Percentiles rank a stretch among this genome's conserved stretches.
Evolutionary conservation across 2,329 filamentous ascomycete genomes (phyloP).

Genomic region (Ophiocordyceps camponoti-floridani): DNA sequence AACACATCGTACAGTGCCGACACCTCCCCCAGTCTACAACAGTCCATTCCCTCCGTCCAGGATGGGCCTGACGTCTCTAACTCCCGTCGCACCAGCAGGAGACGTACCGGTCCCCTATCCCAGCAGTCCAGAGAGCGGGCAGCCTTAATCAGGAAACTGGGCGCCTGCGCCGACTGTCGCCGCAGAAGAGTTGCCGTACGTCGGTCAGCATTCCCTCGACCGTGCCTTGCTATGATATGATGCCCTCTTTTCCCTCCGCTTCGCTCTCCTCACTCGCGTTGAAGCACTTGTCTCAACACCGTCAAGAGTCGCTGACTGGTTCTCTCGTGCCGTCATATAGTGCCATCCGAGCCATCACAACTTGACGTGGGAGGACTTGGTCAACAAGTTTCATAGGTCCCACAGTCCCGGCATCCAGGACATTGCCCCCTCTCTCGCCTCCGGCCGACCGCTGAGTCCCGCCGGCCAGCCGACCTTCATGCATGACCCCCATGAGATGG

Average conservation of each 20-base stretch:
- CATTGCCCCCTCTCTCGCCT: constrained; percentile 22
- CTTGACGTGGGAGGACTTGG: constrained; percentile 42
- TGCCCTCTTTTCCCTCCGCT: neutral
- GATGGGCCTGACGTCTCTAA: constrained; percentile 36
- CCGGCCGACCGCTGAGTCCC: constrained; percentile 28
- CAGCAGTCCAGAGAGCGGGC: constrained; percentile 40
- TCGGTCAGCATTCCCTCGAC: constrained; percentile 5
- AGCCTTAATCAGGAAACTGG: constrained; percentile 39
- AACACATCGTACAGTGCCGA: constrained; percentile 34
- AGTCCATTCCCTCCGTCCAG: constrained; percentile 36
- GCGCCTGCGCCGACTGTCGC: constrained; percentile 37
- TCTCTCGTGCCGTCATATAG: constrained; percentile 13
- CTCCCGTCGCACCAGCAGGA: constrained; percentile 35
- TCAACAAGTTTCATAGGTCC: constrained; percentile 32
- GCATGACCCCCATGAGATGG: constrained; percentile 35
- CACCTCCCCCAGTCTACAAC: constrained; percentile 29
- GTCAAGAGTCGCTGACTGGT: neutral
- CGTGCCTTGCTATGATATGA: neutral
- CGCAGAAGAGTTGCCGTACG: constrained; percentile 40
- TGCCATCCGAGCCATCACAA: constrained; percentile 42
- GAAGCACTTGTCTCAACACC: neutral
- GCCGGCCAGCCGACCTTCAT: constrained; percentile 19
- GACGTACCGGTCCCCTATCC: constrained; percentile 40
- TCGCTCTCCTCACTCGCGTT: neutral
- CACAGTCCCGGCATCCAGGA: constrained; percentile 33